phyloP scores from a whole-genome alignment of 768 basidiomycete genomes.

The Epithele typhae region DNA sequence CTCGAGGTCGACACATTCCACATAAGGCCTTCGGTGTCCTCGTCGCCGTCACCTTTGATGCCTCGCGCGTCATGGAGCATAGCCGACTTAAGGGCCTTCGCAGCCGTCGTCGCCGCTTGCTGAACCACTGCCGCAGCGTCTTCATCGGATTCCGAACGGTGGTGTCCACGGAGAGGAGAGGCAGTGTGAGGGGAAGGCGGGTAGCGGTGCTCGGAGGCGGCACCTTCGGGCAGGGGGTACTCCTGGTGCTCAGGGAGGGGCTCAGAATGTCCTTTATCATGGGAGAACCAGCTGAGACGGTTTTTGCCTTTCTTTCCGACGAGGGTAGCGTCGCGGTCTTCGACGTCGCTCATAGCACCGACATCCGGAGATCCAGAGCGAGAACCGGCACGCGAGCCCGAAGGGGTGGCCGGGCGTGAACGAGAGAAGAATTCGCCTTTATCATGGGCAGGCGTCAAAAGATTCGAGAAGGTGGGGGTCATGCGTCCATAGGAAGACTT shows the following conservation, averaged over 20 bases:
- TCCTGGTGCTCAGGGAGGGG: constrained; percentile 1
- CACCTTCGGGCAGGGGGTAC: neutral
- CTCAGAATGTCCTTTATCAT: constrained; percentile 12
- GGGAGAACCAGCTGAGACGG: constrained; percentile 10
- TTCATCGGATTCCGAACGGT: constrained; percentile 22
- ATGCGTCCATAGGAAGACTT: constrained; percentile 33
- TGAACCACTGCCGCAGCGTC: constrained; percentile 40
- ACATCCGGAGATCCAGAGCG: constrained; percentile 14
- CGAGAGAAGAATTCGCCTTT: constrained; percentile 36
- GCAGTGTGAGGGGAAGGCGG: constrained; percentile 29
- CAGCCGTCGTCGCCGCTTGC: constrained; percentile 39
- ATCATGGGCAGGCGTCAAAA: constrained; percentile 37
- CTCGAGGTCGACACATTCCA: constrained; percentile 53
- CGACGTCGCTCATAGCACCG: constrained; percentile 20
- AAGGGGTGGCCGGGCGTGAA: constrained; percentile 16
- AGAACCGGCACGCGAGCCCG: constrained; percentile 24
- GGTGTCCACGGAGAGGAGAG: neutral
- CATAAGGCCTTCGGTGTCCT: constrained; percentile 34
- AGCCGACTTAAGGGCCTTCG: constrained; percentile 62
- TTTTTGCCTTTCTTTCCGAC: constrained; percentile 27
- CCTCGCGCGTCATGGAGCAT: constrained; percentile 76
- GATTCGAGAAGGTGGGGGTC: constrained; percentile 29
- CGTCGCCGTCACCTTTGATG: constrained; percentile 47
- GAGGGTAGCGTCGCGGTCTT: constrained; percentile 28
- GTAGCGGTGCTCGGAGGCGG: constrained; percentile 31